A percentile compares a stretch with the other conserved stretches of the same genome.
Conservation (phyloP, 2,329 filamentous ascomycete genomes). For the Aspergillus pseudoglaucus region DNA sequence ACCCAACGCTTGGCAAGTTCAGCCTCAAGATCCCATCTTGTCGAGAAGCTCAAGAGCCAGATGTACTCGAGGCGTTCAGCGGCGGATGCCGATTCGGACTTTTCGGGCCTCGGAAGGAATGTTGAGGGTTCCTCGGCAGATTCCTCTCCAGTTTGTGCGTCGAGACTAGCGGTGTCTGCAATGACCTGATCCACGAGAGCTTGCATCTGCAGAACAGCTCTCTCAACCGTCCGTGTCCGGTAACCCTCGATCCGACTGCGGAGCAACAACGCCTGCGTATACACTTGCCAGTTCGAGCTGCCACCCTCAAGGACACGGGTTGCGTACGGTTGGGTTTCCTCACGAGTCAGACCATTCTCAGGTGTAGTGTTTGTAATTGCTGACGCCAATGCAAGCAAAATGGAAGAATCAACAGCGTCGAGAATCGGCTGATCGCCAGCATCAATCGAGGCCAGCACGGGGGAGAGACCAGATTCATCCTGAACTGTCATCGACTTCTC, state of each 20-base stretch:
- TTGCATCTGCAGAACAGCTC: constrained; percentile 86
- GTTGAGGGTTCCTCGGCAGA: constrained; percentile 54
- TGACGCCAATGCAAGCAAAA: constrained; percentile 70
- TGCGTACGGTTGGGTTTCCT: constrained; percentile 88
- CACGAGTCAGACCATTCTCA: constrained; percentile 76
- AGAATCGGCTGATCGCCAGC: constrained; percentile 78
- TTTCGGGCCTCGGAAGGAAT: constrained; percentile 72
- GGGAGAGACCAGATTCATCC: constrained; percentile 50
- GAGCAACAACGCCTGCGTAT: constrained; percentile 86
- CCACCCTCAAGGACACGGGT: constrained; percentile 80
- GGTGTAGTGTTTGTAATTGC: constrained; percentile 88
- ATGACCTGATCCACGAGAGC: constrained; percentile 93
- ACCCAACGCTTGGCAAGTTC: constrained; percentile 94
- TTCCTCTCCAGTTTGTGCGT: constrained; percentile 26
- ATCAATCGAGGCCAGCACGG: constrained; percentile 57
- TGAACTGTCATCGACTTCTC: constrained; percentile 31
- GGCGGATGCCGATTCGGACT: constrained; percentile 66
- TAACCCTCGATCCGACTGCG: constrained; percentile 86
- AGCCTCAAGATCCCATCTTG: constrained; percentile 88
- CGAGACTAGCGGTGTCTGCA: constrained; percentile 62
- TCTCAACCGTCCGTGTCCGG: constrained; percentile 77
- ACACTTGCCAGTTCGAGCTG: constrained; percentile 95
- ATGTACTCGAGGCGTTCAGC: constrained; percentile 74
- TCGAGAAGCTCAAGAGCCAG: constrained; percentile 74
- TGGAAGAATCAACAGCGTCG: constrained; percentile 78